Conservation (phyloP, 768 basidiomycete genomes). For the Leccinum broughii region DNA sequence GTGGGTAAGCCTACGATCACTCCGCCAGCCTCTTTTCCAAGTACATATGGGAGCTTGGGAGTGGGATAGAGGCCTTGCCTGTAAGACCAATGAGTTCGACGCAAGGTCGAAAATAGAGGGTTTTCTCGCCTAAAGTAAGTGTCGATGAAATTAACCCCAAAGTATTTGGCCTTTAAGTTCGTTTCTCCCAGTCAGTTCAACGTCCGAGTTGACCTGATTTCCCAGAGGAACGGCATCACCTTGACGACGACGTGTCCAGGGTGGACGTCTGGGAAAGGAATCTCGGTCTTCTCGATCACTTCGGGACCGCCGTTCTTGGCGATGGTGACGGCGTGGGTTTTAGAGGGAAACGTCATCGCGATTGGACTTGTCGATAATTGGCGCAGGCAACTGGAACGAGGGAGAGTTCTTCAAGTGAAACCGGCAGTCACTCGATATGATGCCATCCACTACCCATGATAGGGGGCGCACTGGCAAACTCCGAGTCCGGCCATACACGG, state of each 20-base stretch:
- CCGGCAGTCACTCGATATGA: background rate
- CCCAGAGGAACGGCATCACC: conserved; percentile 17
- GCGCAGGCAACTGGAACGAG: background rate
- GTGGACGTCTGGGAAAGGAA: conserved; percentile 67
- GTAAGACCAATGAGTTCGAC: conserved; percentile 4
- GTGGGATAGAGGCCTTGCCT: conserved; percentile 67
- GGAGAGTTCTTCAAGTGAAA: background rate
- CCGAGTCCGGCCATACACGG: background rate
- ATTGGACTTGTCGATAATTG: conserved; percentile 26
- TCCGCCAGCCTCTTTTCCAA: conserved; percentile 83
- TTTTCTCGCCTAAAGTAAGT: conserved; percentile 68
- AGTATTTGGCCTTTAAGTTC: conserved; percentile 58
- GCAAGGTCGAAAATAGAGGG: background rate
- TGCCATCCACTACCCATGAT: background rate
- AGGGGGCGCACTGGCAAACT: background rate
- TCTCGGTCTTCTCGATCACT: conserved; percentile 63
- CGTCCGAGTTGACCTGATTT: background rate
- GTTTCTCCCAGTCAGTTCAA: conserved; percentile 1
- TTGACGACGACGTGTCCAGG: conserved; percentile 57
- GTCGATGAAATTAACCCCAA: conserved; percentile 87
- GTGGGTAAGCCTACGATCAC: conserved; percentile 73
- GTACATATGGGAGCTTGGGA: conserved; percentile 56
- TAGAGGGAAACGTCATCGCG: conserved; percentile 58
- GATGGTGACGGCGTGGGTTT: conserved; percentile 72
- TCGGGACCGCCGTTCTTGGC: conserved; percentile 74